Evolutionary conservation across 2,329 filamentous ascomycete species (phyloP), one percentile per base, ranked within the genome.

Genomic region (Trichoderma polysporum): DNA sequence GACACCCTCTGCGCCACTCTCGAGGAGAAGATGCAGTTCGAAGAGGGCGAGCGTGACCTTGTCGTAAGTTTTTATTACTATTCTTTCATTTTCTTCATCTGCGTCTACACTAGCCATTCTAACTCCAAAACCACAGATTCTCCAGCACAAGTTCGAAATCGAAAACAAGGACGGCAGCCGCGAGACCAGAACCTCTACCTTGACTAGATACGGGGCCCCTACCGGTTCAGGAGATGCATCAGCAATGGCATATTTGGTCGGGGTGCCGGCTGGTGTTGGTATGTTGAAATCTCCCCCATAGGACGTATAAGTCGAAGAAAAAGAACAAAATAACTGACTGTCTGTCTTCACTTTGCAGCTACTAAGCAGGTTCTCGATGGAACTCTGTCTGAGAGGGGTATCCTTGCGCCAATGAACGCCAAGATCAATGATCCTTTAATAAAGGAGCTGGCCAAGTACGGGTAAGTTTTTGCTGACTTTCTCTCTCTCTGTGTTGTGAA

Each of bases 11-110:
- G 93, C 82, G 92, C 92, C 35, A 91, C 89, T 3, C 86, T 97
- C 33, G 93, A 97, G 84, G 82, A 91, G 84, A 97, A 96, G 88
- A 96, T 97, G 92, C 87, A 91, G 79, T 97, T 90, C 79, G 90
- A 87, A 75, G 84, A 90, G 73, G 90, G 86, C 69, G 93, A 97
- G 87, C 90, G 93, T 68, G 93, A 97, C 79, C 83, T 96, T 71
- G 91, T 95, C 25, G 54, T 58, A 58, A 57, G 53, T 57, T 54
- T 5, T 9, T 1, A 12, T 22, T 17, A 25, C 22, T 17, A 9
- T 57, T 27, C 17, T 27, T 19, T 29, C 37, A n/a, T n/a, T n/a
- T n/a, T n/a, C n/a, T n/a, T n/a, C n/a, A n/a, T n/a, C n/a, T n/a
- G n/a, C n/a, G n/a, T n/a, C n/a, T n/a, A n/a, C n/a, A n/a, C n/a